A percentile compares a stretch with the other conserved stretches of the same genome.
These are phyloP conservation scores for Mucor mucedo DNA, from an alignment of 371 early-diverging fungal genomes.

Conservation along the genomic window DNA sequence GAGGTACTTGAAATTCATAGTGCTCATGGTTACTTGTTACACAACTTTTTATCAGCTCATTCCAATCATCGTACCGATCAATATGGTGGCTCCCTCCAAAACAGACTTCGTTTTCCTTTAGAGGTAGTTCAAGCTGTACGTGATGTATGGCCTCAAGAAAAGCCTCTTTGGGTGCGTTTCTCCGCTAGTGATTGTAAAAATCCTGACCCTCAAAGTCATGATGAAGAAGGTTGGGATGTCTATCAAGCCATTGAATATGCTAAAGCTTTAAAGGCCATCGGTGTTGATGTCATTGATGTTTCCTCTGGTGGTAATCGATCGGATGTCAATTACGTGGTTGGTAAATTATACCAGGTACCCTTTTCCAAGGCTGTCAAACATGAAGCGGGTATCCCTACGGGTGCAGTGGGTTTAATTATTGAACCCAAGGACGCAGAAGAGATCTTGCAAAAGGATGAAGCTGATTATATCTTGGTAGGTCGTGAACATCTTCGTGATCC, in stretches of 20 bases:
- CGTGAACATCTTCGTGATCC: slow-evolving; percentile 80
- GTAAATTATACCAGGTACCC: slow-evolving; percentile 75
- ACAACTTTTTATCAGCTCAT: slow-evolving; percentile 80
- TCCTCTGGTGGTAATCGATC: slow-evolving; percentile 70
- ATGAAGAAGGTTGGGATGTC: slow-evolving; percentile 59
- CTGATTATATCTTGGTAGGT: slow-evolving; percentile 79
- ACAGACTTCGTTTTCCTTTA: slow-evolving; percentile 70
- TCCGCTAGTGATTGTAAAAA: slow-evolving; percentile 73
- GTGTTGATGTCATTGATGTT: slow-evolving; percentile 81
- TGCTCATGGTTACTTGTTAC: slow-evolving; percentile 78
- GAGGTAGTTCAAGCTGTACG: slow-evolving; percentile 71
- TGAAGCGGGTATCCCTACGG: slow-evolving; percentile 64
- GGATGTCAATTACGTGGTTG: slow-evolving; percentile 55
- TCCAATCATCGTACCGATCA: slow-evolving; percentile 85
- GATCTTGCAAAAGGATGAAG: slow-evolving; percentile 66
- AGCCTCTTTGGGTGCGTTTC: slow-evolving; percentile 82
- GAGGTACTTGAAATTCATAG: slow-evolving; percentile 89
- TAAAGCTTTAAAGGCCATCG: slow-evolving; percentile 55
- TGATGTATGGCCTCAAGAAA: slow-evolving; percentile 73
- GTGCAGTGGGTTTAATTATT: slow-evolving; percentile 80
- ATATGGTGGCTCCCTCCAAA: slow-evolving; percentile 82
- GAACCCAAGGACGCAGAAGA: slow-evolving; percentile 69
- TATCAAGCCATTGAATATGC: slow-evolving; percentile 71
- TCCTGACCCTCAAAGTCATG: slow-evolving; percentile 30
- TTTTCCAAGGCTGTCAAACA: slow-evolving; percentile 54